Base-by-base conservation (phyloP, 176 grass and related monocot genomes). In the Ensete glaucum region DNA sequence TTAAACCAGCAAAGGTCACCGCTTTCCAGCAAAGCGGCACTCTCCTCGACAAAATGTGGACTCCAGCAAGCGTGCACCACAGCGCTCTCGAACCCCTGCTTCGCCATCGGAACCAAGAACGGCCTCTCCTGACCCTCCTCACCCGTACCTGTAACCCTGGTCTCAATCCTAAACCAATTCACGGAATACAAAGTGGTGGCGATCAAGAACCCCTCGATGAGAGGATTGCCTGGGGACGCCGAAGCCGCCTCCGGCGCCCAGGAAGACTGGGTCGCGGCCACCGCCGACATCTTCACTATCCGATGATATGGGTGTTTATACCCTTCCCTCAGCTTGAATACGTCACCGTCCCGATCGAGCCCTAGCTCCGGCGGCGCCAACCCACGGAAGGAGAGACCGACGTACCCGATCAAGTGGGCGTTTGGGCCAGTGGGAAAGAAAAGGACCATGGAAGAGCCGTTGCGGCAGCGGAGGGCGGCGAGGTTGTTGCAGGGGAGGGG, bases 1-100 rank as follows among this genome's bases (percentile, higher is more conserved):
- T 91, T 76, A 52, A 93, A 93, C 88, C 90, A 87, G 77, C 83
- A 91, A 78, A 98, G 17, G n/a, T 91, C 75, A 26, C 90, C 88
- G 3, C 54, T 89, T 77, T 91, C 86, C 68, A 98, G 80, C 50
- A 98, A 81, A 27, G 85, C 80, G 1, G 53, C 54, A 29, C 88
- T 85, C 56, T 98, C 86, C 15, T 82, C 80, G 2, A 23, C 60
- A 15, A 87, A 69, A 98, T 91, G 94, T 20, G 71, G 79, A 80
- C 86, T 93, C 86, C 88, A 93, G 82, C 85, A 93, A 2, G 82
- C 80, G 69, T 91, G 90, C 64, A 98, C 78, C 8, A 89, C 81
- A 1, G 63, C 66, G 15, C 54, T 71, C 6, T 93, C 75, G 67
- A 98, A 74, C 11, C 76, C 86, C 24, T 93, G 86, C 51, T 85